Evolutionary conservation across 2,329 filamentous ascomycete genomes (phyloP).

Genomic region (Bipolaris bicolor): DNA sequence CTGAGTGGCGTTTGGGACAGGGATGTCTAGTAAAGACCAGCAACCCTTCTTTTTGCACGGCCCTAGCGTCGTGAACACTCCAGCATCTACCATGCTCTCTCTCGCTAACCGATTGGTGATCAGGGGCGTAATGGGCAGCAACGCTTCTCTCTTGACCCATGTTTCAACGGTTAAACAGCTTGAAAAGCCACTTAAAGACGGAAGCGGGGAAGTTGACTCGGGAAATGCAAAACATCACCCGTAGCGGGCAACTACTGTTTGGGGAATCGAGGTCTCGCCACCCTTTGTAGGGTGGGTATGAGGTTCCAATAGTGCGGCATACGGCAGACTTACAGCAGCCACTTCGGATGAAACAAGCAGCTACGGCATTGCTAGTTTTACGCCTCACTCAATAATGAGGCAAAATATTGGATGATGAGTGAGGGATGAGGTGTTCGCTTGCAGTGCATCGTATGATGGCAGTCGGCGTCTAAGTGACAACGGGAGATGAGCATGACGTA

Average conservation of each 20-base stretch:
- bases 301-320: conserved; percentile 15
- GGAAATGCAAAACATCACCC: conserved; percentile 28
- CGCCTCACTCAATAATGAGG: neutral
- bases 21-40: conserved; percentile 6
- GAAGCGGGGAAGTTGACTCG: conserved; percentile 19
- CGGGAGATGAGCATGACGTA: neutral
- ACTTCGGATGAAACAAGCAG: conserved; percentile 5
- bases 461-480: neutral
- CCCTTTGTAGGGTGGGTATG: conserved; percentile 7
- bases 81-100: conserved; percentile 21
- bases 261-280: conserved; percentile 8
- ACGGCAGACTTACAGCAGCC: conserved; percentile 8
- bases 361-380: conserved; percentile 3
- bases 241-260: conserved; percentile 19
- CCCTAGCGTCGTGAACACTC: conserved; percentile 16
- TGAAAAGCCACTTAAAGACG: conserved; percentile 3
- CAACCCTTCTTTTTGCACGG: conserved; percentile 1
- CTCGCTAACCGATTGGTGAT: conserved; percentile 7
- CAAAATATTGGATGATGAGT: neutral
- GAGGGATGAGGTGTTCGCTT: conserved; percentile 7
- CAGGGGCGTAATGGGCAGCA: conserved; percentile 15
- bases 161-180: conserved; percentile 14
- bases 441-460: conserved; percentile 4
- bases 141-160: conserved; percentile 10
- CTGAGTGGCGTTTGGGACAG: conserved; percentile 11